These are phyloP conservation scores for Scheffersomyces insectosa DNA, from an alignment of 1,139 yeast genomes.

Conservation along the genomic window DNA sequence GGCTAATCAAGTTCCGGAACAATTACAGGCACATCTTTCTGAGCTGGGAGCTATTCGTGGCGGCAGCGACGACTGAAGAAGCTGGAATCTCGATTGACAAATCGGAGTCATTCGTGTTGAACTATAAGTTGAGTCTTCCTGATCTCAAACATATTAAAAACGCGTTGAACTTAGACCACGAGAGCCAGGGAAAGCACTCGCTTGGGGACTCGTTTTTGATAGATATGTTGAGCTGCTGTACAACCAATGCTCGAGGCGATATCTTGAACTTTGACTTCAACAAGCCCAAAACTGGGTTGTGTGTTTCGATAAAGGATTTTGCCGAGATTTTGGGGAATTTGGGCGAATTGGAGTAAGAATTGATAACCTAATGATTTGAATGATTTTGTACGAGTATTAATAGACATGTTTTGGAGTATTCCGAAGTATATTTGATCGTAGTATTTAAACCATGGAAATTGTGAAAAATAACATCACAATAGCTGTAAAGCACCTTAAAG, in stretches of 20 bases:
- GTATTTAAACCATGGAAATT: too few relatives aligned
- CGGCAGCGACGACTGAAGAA: conserved; percentile 15
- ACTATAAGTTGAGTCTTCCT: conserved; percentile 29
- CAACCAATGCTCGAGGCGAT: conserved; percentile 30
- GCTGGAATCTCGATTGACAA: conserved; percentile 1
- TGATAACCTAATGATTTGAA: too few relatives aligned
- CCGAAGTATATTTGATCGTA: too few relatives aligned
- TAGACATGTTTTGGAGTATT: too few relatives aligned
- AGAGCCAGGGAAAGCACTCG: conserved; percentile 15
- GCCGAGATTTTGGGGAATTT: conserved; percentile 44
- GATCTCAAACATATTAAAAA: conserved; percentile 34
- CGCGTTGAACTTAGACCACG: conserved; percentile 28
- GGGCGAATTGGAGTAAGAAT: conserved; percentile 33
- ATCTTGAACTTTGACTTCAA: conserved; percentile 31
- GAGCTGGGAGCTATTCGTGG: conserved; percentile 39
- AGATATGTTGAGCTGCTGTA: conserved; percentile 45
- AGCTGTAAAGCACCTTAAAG: too few relatives aligned
- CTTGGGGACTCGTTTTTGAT: conserved; percentile 39
- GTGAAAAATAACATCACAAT: too few relatives aligned
- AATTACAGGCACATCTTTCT: conserved; percentile 27
- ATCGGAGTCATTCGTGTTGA: conserved; percentile 6
- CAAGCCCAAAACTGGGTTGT: conserved; percentile 27
- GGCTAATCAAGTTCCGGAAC: conserved; percentile 37
- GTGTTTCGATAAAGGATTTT: conserved; percentile 40
- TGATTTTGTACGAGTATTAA: too few relatives aligned